Evolutionary conservation across 1,284 basidiomycete species (phyloP).

Genomic region (Anthracocystis setariae): DNA sequence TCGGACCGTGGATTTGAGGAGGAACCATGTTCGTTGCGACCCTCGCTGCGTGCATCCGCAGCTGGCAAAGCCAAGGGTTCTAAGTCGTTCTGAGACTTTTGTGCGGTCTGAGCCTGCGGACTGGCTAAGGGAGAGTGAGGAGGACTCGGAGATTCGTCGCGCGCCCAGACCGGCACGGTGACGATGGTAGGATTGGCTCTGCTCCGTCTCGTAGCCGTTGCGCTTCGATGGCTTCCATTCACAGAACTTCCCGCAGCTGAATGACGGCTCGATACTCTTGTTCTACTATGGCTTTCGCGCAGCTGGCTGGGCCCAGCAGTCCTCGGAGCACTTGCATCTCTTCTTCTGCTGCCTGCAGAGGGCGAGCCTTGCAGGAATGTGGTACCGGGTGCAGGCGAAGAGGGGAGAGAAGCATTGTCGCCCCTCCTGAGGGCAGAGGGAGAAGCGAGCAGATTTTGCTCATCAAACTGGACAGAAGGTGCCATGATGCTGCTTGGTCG

Average conservation of each 20-base stretch:
- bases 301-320: slow-evolving; percentile 11
- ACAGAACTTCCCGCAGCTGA: slow-evolving; percentile 31
- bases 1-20: slow-evolving; percentile 18
- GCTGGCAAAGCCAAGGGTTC: slow-evolving; percentile 25
- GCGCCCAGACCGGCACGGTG: slow-evolving; percentile 50
- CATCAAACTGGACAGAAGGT: slow-evolving; percentile 50
- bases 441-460: slow-evolving; percentile 37
- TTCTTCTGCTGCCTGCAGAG: slow-evolving; percentile 5
- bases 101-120: slow-evolving; percentile 28
- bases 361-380: slow-evolving; percentile 15
- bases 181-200: slow-evolving; percentile 41
- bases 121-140: slow-evolving; percentile 31
- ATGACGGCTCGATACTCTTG: slow-evolving; percentile 19
- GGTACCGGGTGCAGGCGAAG: slow-evolving; percentile 19
- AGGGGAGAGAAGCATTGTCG: slow-evolving; percentile 27
- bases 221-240: slow-evolving; percentile 17
- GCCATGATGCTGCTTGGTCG: slow-evolving; percentile 28
- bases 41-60: slow-evolving; percentile 18
- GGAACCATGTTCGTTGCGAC: slow-evolving; percentile 10
- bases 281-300: slow-evolving; percentile 19
- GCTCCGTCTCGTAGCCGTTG: slow-evolving; percentile 15
- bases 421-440: slow-evolving; percentile 31
- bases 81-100: slow-evolving; percentile 21
- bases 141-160: slow-evolving; percentile 50
- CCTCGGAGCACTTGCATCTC: slow-evolving; percentile 13